Percentiles rank a stretch among this genome's conserved stretches.
phyloP scores from a whole-genome alignment of 2,329 filamentous ascomycete genomes.

The Claviceps sp. region DNA sequence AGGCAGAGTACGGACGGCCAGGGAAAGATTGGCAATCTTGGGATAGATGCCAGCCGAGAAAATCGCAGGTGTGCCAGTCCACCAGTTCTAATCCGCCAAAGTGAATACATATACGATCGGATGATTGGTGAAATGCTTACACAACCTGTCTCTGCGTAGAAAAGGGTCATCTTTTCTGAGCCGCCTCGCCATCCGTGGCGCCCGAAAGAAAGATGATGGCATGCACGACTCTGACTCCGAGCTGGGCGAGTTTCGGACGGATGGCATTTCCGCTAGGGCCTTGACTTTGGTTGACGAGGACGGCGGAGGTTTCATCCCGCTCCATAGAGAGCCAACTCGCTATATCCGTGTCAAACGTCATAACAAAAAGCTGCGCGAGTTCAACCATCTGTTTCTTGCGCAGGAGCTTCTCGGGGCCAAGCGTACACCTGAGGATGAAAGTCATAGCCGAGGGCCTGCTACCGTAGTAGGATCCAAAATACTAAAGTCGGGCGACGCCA shows the following conservation, averaged over 20 bases:
- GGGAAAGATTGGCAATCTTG: conserved; percentile 21
- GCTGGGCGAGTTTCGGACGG: conserved; percentile 50
- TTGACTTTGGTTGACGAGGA: conserved; percentile 65
- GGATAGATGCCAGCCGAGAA: conserved; percentile 39
- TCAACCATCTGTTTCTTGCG: conserved; percentile 79
- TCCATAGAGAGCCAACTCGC: conserved; percentile 75
- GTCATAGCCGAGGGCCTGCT: conserved; percentile 17
- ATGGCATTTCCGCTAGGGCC: conserved; percentile 71
- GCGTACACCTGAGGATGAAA: conserved; percentile 17
- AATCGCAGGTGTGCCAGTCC: conserved; percentile 40
- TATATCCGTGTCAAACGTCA: conserved; percentile 79
- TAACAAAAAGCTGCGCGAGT: conserved; percentile 69
- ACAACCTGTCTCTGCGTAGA: conserved; percentile 28
- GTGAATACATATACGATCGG: neutral
- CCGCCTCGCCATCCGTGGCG: conserved; percentile 56
- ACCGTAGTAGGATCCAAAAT: conserved; percentile 28
- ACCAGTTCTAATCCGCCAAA: neutral
- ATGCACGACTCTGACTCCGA: conserved; percentile 56
- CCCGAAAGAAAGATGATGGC: conserved; percentile 58
- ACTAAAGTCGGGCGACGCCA: conserved; percentile 45
- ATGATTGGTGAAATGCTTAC: conserved; percentile 1
- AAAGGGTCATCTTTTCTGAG: conserved; percentile 87
- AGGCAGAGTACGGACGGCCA: conserved; percentile 29
- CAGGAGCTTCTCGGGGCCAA: conserved; percentile 67
- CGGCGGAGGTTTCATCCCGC: conserved; percentile 62